Percentiles rank a stretch among this genome's conserved stretches.
phyloP scores from a whole-genome alignment of 2,329 filamentous ascomycete genomes.

The Aureobasidium sp. region DNA sequence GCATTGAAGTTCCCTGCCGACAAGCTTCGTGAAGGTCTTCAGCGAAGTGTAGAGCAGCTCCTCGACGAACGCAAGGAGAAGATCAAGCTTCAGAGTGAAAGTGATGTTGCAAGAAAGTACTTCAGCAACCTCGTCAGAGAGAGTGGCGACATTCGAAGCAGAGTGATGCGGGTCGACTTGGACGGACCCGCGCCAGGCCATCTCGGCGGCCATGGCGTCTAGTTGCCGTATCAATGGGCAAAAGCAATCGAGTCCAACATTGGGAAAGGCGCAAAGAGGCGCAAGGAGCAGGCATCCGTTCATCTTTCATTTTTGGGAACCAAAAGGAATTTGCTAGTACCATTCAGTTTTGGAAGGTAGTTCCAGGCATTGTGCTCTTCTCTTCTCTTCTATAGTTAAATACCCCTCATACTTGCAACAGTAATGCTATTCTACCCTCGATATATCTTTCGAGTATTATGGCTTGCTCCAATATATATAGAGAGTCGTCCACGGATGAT shows the following conservation, averaged over 20 bases:
- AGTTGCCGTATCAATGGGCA: conserved; percentile 6
- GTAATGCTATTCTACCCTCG: conserved; percentile 9
- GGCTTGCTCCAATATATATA: too few species aligned
- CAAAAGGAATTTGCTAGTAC: background rate
- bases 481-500: background rate
- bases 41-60: conserved; percentile 79
- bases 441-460: background rate
- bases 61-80: conserved; percentile 68
- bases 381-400: conserved; percentile 13
- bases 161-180: conserved; percentile 46
- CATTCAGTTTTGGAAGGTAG: conserved; percentile 1
- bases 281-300: conserved; percentile 4
- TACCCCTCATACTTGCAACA: conserved; percentile 12
- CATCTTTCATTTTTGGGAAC: background rate
- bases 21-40: conserved; percentile 74
- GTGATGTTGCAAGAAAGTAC: conserved; percentile 80
- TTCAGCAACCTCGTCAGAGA: conserved; percentile 76
- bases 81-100: conserved; percentile 71
- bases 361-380: background rate
- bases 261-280: conserved; percentile 5
- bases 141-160: conserved; percentile 41
- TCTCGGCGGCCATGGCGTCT: conserved; percentile 8
- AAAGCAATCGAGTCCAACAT: background rate
- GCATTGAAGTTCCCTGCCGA: conserved; percentile 83
- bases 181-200: conserved; percentile 43